A percentile compares a stretch with the other conserved stretches of the same genome.
These are phyloP conservation scores for Exophiala sp. DNA, from an alignment of 2,329 filamentous ascomycete species.

Conservation along the genomic window DNA sequence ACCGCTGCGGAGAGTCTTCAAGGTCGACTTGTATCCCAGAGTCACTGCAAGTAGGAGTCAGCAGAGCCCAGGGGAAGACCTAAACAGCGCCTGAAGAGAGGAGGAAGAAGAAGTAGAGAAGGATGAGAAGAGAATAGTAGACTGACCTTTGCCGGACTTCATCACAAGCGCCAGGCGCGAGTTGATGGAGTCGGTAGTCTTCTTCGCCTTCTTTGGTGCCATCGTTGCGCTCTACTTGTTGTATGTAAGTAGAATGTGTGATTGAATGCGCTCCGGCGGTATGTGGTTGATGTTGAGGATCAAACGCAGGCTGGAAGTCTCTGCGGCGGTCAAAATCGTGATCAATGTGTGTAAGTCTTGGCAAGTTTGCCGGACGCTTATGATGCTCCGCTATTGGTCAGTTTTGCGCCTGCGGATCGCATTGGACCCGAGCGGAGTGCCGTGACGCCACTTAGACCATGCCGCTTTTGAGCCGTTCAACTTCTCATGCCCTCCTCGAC, in stretches of 20 bases:
- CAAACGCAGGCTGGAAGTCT: background rate
- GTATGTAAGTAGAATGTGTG: conserved; percentile 23
- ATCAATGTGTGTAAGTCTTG: background rate
- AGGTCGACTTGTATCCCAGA: conserved; percentile 82
- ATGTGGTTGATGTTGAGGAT: conserved; percentile 11
- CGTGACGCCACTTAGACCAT: too few relatives aligned
- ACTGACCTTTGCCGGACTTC: conserved; percentile 59
- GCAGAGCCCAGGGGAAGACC: background rate
- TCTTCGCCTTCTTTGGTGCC: conserved; percentile 67
- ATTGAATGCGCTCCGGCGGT: conserved; percentile 38
- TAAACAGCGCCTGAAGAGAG: background rate
- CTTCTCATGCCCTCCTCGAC: too few relatives aligned
- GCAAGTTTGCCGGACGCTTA: background rate
- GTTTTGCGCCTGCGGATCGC: too few relatives aligned
- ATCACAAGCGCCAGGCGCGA: conserved; percentile 66
- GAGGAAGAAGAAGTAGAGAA: conserved; percentile 4
- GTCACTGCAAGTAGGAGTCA: conserved; percentile 57
- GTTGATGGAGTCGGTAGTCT: conserved; percentile 78
- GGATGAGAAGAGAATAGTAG: background rate
- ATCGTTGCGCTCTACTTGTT: conserved; percentile 49
- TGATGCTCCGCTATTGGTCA: too few relatives aligned
- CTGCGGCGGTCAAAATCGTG: background rate
- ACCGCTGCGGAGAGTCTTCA: conserved; percentile 87
- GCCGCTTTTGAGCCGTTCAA: too few relatives aligned
- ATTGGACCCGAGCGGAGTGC: too few relatives aligned